A percentile compares a stretch with the other conserved stretches of the same genome.
Conservation (phyloP, 1,284 basidiomycete species). For the Melampsora occidentalis region DNA sequence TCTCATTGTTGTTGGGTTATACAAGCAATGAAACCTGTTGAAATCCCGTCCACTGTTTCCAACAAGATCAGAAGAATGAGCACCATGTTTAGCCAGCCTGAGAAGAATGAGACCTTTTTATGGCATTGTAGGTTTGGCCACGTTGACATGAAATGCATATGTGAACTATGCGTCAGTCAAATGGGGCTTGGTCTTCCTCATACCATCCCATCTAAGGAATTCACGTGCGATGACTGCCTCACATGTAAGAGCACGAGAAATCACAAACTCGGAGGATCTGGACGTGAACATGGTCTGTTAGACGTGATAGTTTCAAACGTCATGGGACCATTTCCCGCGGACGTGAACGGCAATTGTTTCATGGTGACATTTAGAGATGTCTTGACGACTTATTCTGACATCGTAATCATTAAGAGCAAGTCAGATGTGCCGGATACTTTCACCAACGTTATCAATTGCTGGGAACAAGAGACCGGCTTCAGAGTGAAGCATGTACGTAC, state of each 20-base stretch:
- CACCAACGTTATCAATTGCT: neutral
- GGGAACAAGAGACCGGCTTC: neutral
- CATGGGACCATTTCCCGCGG: neutral
- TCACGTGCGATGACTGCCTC: neutral
- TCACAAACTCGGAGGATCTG: too few species aligned
- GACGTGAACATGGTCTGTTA: neutral
- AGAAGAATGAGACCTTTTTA: neutral
- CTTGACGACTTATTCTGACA: neutral
- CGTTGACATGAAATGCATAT: neutral
- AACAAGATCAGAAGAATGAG: too few species aligned
- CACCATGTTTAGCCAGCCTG: too few species aligned
- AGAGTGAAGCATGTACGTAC: conserved; percentile 2
- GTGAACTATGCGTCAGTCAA: neutral
- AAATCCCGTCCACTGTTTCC: too few species aligned
- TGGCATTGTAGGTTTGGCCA: neutral
- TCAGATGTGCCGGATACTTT: neutral
- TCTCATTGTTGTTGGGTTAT: too few species aligned
- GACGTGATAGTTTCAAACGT: neutral
- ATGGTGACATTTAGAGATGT: neutral
- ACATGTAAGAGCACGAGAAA: too few species aligned
- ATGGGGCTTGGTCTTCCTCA: neutral
- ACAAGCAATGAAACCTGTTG: too few species aligned
- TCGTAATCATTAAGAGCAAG: neutral
- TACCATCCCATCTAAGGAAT: neutral
- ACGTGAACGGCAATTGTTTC: neutral